Evolutionary conservation across 495 filamentous ascomycete genomes (phyloP), one percentile per base, ranked within the genome.

Genomic region (Lindgomyces ingoldianus): DNA sequence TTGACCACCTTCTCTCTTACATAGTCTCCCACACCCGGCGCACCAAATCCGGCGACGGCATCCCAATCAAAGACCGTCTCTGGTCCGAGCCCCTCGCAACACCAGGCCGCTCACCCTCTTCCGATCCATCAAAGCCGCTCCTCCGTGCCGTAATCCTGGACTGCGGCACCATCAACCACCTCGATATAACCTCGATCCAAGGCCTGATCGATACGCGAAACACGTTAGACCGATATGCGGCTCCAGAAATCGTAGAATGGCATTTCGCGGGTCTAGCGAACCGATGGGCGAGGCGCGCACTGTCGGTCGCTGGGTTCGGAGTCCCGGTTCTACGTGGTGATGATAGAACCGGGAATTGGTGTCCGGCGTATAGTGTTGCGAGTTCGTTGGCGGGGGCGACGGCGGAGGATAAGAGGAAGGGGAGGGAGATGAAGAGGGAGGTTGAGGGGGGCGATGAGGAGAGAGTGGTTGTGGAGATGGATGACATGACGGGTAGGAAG

Each of bases 331-430:
- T 18, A n/a, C 11, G 14, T 6, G 29, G n/a, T 39, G 3, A 1
- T 8, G 59, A 62, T 9, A n/a, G 21, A n/a, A 2, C 29, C 9
- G 53, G 60, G 19, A 57, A 57, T 39, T 64, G 60, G 60, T 57
- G 42, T 57, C 60, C 60, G 1, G 51, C 60, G 26, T 64, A 57
- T 29, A 49, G 50, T 1, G 51, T 64, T 1, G 33, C 60, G 44
- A 64, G 26, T 36, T 57, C 51, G 4, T 42, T 64, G n/a, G 60
- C 60, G 3, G 60, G 60, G 10, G 51, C 51, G 24, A 64, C 60
- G 16, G 51, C 26, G 42, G 51, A 57, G 11, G 51, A 64, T 29
- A 16, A 19, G 45, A 30, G 52, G 12, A 16, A 36, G 18, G 4
- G 14, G 8, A 29, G 33, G 24, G 9, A n/a, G 42, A 33, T 24